These are phyloP conservation scores for Gossypium lobatum DNA, from an alignment of 441 rosid genomes.

Conservation along the genomic window DNA sequence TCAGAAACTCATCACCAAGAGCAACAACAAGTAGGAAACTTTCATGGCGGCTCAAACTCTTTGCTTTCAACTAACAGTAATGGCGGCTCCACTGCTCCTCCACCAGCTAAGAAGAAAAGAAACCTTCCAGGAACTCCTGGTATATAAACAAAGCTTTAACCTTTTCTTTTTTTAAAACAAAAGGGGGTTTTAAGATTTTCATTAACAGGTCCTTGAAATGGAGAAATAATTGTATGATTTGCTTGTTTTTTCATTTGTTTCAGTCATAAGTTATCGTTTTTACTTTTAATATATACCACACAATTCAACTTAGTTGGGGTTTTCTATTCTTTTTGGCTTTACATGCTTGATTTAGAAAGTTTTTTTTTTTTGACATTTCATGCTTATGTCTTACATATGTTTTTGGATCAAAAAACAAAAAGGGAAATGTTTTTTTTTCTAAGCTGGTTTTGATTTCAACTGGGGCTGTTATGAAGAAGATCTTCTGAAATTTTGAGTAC, in stretches of 20 bases:
- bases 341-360: slow-evolving; percentile 1
- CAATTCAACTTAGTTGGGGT: not conserved
- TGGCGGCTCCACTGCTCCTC: slow-evolving; percentile 27
- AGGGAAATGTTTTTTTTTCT: slow-evolving; percentile 2
- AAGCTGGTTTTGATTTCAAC: not conserved
- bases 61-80: slow-evolving; percentile 24
- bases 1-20: slow-evolving; percentile 19
- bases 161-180: not conserved
- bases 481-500: not conserved
- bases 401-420: slow-evolving; percentile 17
- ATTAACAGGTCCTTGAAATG: not conserved
- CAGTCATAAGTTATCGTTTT: not conserved
- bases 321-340: not conserved
- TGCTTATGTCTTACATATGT: not conserved
- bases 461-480: not conserved
- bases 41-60: slow-evolving; percentile 23
- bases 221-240: not conserved
- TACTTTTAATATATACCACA: not conserved
- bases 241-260: not conserved
- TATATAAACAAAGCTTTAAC: not conserved
- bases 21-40: not conserved
- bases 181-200: not conserved
- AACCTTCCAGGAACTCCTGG: slow-evolving; percentile 56
- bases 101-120: slow-evolving; percentile 42
- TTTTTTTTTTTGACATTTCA: not conserved